Conservation (phyloP, 129 eudicot genomes). For the Pittosporum tobira region DNA sequence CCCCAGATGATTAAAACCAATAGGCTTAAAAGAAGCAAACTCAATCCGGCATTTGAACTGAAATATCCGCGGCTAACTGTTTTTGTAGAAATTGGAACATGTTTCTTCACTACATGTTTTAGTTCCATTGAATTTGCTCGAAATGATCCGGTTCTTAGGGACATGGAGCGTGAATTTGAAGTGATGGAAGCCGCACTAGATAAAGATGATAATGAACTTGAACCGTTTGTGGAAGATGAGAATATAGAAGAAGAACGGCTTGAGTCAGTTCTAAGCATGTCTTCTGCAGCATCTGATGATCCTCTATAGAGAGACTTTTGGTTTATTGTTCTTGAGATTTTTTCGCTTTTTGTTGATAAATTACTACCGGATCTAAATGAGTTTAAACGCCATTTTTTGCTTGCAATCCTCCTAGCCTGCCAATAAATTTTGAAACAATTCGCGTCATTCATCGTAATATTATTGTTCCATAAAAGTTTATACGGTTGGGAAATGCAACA, state of each 20-base stretch:
- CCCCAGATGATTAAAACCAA: constrained; percentile 40
- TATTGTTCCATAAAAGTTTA: too few relatives aligned
- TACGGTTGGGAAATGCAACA: too few relatives aligned
- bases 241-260: constrained; percentile 18
- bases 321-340: not conserved
- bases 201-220: constrained; percentile 19
- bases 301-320: constrained; percentile 11
- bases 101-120: constrained; percentile 13
- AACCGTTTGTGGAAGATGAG: constrained; percentile 19
- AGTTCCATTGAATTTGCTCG: constrained; percentile 10
- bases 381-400: constrained; percentile 20
- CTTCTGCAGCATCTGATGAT: constrained; percentile 14
- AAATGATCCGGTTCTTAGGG: constrained; percentile 3
- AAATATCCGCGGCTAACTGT: not conserved
- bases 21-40: constrained; percentile 31
- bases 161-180: constrained; percentile 22
- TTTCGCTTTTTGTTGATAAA: constrained; percentile 12
- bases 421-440: not conserved
- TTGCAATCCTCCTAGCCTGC: constrained; percentile 33
- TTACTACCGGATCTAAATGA: constrained; percentile 12
- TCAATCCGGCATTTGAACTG: constrained; percentile 22
- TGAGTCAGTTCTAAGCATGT: constrained; percentile 6
- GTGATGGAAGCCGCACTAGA: constrained; percentile 24
- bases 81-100: not conserved
- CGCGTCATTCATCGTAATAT: too few relatives aligned